Conservation (phyloP, 2,329 filamentous ascomycete species). For the Capronia coronata region DNA sequence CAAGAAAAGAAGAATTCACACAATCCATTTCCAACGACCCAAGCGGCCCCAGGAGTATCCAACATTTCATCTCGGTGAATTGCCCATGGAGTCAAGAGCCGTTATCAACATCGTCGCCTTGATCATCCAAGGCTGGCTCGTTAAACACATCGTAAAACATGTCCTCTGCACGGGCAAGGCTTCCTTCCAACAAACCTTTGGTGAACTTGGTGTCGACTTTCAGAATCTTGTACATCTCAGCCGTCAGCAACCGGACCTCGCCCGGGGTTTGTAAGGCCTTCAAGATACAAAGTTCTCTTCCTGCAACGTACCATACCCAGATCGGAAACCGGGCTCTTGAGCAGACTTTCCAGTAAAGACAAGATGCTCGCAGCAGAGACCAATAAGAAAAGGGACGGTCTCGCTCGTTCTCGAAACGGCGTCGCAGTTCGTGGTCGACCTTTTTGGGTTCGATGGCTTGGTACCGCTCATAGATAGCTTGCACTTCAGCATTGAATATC, state of each 20-base stretch:
- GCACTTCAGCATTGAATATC: constrained; percentile 27
- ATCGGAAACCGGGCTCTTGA: neutral
- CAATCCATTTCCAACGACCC: neutral
- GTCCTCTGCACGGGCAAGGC: neutral
- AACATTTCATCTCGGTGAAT: neutral
- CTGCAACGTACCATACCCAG: constrained; percentile 21
- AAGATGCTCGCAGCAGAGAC: constrained; percentile 36
- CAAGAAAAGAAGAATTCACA: constrained; percentile 1
- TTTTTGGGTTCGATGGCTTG: constrained; percentile 32
- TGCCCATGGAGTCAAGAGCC: too few relatives aligned
- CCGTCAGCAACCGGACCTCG: constrained; percentile 2
- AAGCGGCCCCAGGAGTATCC: neutral
- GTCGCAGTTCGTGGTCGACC: constrained; percentile 32
- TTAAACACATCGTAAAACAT: neutral
- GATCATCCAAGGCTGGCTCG: constrained; percentile 4
- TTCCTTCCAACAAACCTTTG: constrained; percentile 8
- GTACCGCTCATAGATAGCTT: constrained; percentile 30
- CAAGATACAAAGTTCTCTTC: constrained; percentile 30
- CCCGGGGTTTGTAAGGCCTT: constrained; percentile 26
- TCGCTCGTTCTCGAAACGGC: constrained; percentile 33
- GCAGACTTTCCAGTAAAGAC: constrained; percentile 29
- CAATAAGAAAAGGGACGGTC: constrained; percentile 24
- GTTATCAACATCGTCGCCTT: constrained; percentile 11
- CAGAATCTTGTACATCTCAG: constrained; percentile 10
- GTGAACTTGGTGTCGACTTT: constrained; percentile 20